Evolutionary conservation across 1,284 basidiomycete genomes (phyloP).

Genomic region (Naganishia liquefaciens): DNA sequence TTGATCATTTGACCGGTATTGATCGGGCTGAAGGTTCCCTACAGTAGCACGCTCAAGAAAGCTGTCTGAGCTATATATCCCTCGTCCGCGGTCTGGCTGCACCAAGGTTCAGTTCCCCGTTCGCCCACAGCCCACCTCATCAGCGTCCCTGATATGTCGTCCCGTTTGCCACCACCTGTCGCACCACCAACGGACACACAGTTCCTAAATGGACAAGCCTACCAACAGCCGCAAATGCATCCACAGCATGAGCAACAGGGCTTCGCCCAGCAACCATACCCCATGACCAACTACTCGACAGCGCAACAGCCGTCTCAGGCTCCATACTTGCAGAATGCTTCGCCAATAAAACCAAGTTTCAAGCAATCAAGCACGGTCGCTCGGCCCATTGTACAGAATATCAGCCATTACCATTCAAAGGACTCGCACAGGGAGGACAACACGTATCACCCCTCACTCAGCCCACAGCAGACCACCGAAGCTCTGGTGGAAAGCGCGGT

Average conservation of each 20-base stretch:
- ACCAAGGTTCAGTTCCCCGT: too few relatives aligned
- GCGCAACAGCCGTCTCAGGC: slow-evolving; percentile 6
- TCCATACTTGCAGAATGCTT: neutral
- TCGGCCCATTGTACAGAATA: neutral
- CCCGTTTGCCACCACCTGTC: slow-evolving; percentile 12
- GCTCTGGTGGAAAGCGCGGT: slow-evolving; percentile 31
- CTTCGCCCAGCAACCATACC: neutral
- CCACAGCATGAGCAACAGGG: neutral
- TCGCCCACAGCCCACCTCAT: too few relatives aligned
- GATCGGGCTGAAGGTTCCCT: too few relatives aligned
- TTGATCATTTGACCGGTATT: too few relatives aligned
- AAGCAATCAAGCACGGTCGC: neutral
- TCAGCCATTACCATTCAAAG: slow-evolving; percentile 21
- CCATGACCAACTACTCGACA: neutral
- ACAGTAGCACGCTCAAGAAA: too few relatives aligned
- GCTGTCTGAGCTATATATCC: too few relatives aligned
- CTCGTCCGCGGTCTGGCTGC: too few relatives aligned
- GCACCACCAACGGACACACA: slow-evolving; percentile 2
- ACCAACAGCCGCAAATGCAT: neutral
- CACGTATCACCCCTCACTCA: slow-evolving; percentile 23
- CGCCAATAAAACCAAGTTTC: neutral
- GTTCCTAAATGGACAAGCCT: slow-evolving; percentile 4
- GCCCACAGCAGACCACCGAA: slow-evolving; percentile 28
- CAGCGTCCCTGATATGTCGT: slow-evolving; percentile 4
- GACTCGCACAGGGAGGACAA: slow-evolving; percentile 21